A percentile compares a stretch with the other conserved stretches of the same genome.
phyloP scores from a whole-genome alignment of 176 grass and related monocot species.

The Aegilops sharonensis region DNA sequence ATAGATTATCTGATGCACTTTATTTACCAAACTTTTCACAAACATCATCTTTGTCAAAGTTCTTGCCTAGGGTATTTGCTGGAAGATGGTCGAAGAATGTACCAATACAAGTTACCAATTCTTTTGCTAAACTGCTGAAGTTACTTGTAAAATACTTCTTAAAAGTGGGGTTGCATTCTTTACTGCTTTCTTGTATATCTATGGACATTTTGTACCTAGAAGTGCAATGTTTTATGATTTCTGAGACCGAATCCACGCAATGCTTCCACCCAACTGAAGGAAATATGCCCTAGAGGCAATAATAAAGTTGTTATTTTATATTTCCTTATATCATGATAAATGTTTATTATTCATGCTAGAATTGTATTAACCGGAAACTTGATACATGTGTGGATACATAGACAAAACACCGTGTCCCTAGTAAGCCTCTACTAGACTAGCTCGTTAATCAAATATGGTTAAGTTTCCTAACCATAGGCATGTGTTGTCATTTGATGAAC shows the following conservation, averaged over 20 bases:
- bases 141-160: conserved; percentile 43
- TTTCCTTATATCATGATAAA: no score
- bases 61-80: conserved; percentile 35
- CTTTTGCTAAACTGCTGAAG: conserved; percentile 30
- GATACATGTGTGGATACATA: no score
- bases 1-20: conserved; percentile 35
- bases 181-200: conserved; percentile 4
- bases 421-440: no score
- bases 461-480: no score
- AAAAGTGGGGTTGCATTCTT: conserved; percentile 26
- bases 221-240: conserved; percentile 48
- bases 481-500: no score
- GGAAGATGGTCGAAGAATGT: conserved; percentile 56
- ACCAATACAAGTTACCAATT: conserved; percentile 37
- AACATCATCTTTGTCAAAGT: conserved; percentile 42
- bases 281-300: no score
- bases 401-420: no score
- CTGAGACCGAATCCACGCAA: conserved; percentile 36
- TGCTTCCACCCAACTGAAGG: conserved; percentile 44
- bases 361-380: no score
- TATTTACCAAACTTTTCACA: conserved; percentile 39
- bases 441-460: no score
- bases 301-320: no score
- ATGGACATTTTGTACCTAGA: conserved; percentile 43
- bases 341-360: no score